Percentiles rank a stretch among this genome's conserved stretches.
phyloP scores from a whole-genome alignment of 108 stramenopile genomes.

The Mayamaea pseudoterrestris region DNA sequence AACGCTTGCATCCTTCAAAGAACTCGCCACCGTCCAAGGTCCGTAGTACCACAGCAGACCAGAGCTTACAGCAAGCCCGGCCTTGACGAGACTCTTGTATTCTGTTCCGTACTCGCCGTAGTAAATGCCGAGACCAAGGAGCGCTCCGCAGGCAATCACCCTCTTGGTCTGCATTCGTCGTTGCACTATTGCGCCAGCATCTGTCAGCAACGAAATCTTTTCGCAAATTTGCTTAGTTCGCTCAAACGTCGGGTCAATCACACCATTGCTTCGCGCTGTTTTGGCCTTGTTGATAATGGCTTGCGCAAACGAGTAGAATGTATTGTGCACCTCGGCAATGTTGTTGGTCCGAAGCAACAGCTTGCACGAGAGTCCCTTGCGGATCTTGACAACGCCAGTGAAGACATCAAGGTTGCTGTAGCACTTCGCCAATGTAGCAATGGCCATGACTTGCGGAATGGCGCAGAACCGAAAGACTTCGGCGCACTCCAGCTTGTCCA shows the following conservation, averaged over 20 bases:
- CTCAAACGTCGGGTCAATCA: conserved; percentile 57
- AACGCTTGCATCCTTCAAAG: background rate
- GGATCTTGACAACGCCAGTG: conserved; percentile 96
- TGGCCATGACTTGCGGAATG: conserved; percentile 99
- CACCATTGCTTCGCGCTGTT: conserved; percentile 22
- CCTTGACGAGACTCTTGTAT: background rate
- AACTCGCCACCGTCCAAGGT: background rate
- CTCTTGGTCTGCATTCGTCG: background rate
- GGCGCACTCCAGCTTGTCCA: conserved; percentile 65
- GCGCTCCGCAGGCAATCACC: background rate
- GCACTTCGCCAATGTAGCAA: conserved; percentile 93
- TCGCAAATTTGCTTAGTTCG: conserved; percentile 64
- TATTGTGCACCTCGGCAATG: conserved; percentile 58
- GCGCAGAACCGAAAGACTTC: conserved; percentile 98
- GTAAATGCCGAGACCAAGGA: background rate
- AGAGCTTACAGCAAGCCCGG: background rate
- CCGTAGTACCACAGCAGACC: background rate
- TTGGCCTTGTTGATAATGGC: conserved; percentile 40
- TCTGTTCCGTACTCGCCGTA: background rate
- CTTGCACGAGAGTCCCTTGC: conserved; percentile 78
- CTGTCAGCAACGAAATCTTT: conserved; percentile 44
- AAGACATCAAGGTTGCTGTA: conserved; percentile 91
- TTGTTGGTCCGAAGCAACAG: conserved; percentile 63
- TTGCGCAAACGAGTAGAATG: conserved; percentile 49
- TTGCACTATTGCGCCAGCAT: background rate